Conservation (phyloP, 2,329 filamentous ascomycete species). For the Massarina eburnea region DNA sequence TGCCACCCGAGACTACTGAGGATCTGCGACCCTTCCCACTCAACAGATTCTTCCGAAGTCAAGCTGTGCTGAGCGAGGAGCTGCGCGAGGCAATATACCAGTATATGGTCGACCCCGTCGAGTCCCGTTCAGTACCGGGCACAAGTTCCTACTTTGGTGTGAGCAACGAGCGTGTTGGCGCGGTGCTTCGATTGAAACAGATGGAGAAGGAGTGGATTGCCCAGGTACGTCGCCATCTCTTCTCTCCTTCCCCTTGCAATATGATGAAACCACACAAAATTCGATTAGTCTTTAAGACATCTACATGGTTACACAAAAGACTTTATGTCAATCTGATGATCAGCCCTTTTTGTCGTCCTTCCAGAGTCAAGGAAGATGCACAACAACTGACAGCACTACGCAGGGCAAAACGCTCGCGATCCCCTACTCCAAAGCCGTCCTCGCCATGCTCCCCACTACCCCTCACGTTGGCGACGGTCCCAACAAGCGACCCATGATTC, state of each 20-base stretch:
- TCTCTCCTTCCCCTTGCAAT: slow-evolving; percentile 3
- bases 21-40: slow-evolving; percentile 66
- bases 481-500: slow-evolving; percentile 44
- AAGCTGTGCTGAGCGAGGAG: slow-evolving; percentile 72
- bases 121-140: slow-evolving; percentile 65
- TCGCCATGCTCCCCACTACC: slow-evolving; percentile 76
- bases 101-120: slow-evolving; percentile 53
- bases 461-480: slow-evolving; percentile 41
- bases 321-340: slow-evolving; percentile 72
- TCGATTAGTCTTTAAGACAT: slow-evolving; percentile 99
- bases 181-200: slow-evolving; percentile 82
- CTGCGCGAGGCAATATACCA: slow-evolving; percentile 74
- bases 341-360: not conserved
- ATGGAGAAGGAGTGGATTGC: slow-evolving; percentile 76
- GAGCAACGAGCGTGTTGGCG: slow-evolving; percentile 81
- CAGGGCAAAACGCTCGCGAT: slow-evolving; percentile 76
- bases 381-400: slow-evolving; percentile 18
- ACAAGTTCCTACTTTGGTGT: slow-evolving; percentile 77
- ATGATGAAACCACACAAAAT: slow-evolving; percentile 73
- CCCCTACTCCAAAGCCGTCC: slow-evolving; percentile 75
- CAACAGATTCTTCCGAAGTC: slow-evolving; percentile 70
- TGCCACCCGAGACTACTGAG: slow-evolving; percentile 34
- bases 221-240: slow-evolving; percentile 63
- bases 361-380: not conserved
- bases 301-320: slow-evolving; percentile 79